phyloP scores from a whole-genome alignment of 441 rosid genomes.

The Jatropha multifida region DNA sequence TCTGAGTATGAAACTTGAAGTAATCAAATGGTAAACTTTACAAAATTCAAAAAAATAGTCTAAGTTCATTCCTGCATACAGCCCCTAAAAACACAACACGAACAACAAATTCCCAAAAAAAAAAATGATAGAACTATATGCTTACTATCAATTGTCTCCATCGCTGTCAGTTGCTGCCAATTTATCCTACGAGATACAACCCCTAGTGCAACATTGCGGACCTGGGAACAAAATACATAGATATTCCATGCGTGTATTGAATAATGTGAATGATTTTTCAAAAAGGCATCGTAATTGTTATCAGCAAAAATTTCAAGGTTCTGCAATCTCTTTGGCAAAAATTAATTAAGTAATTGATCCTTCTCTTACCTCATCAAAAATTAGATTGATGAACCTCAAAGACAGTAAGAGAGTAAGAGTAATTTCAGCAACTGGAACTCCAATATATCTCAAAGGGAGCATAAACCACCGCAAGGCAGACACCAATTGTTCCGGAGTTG shows the following conservation, averaged over 20 bases:
- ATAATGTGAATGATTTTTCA: neutral
- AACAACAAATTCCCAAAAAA: no score
- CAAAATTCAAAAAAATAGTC: neutral
- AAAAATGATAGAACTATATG: neutral
- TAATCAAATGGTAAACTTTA: neutral
- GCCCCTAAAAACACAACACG: neutral
- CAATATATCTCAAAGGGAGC: constrained; percentile 64
- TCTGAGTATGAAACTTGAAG: neutral
- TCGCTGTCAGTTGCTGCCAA: constrained; percentile 74
- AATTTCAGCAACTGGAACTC: constrained; percentile 89
- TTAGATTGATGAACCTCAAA: constrained; percentile 85
- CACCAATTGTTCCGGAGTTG: constrained; percentile 92
- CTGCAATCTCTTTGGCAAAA: neutral
- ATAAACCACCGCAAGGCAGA: constrained; percentile 82
- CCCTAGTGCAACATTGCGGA: constrained; percentile 79
- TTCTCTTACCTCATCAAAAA: constrained; percentile 78
- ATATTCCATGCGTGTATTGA: neutral
- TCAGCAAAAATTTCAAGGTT: neutral
- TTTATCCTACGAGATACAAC: constrained; percentile 89
- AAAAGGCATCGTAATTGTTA: no score
- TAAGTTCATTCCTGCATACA: neutral
- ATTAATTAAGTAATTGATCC: constrained; percentile 1
- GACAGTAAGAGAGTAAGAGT: constrained; percentile 85
- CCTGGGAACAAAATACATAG: constrained; percentile 40
- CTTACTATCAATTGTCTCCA: constrained; percentile 87